Conservation (phyloP, 495 filamentous ascomycete genomes). For the Neurospora pannonica region DNA sequence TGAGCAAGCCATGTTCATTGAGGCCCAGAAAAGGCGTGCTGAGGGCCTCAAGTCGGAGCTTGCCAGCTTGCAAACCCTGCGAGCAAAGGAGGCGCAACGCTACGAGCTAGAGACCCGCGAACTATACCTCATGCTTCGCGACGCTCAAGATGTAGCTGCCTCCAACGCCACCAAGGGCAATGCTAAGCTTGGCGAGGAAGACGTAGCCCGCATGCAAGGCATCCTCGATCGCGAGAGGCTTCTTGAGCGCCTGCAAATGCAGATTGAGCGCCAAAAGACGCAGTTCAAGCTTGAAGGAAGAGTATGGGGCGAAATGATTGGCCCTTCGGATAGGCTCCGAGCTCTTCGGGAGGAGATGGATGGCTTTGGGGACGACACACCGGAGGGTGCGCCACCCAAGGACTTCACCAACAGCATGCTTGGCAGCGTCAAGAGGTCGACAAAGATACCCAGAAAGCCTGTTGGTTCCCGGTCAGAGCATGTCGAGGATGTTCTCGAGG, state of each 20-base stretch:
- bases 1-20: constrained; percentile 83
- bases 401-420: constrained; percentile 50
- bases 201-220: constrained; percentile 75
- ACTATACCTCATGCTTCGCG: constrained; percentile 94
- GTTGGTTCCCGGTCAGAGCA: constrained; percentile 31
- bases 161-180: constrained; percentile 68
- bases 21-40: constrained; percentile 74
- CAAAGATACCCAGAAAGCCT: constrained; percentile 45
- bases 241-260: constrained; percentile 86
- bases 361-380: constrained; percentile 36
- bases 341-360: constrained; percentile 96
- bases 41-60: constrained; percentile 84
- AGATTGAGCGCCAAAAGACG: constrained; percentile 93
- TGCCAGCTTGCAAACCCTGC: constrained; percentile 72
- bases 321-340: constrained; percentile 82
- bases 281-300: constrained; percentile 96
- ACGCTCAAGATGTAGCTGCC: constrained; percentile 92
- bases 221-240: constrained; percentile 87
- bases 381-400: constrained; percentile 14
- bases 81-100: constrained; percentile 86
- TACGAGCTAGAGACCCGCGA: constrained; percentile 95
- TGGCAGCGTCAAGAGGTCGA: constrained; percentile 49
- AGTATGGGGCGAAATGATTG: constrained; percentile 74
- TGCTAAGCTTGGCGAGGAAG: constrained; percentile 45
- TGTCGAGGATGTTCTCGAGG: constrained; percentile 28